A percentile compares a stretch with the other conserved stretches of the same genome.
These are phyloP conservation scores for Ensete ventricosum DNA, from an alignment of 176 grass and related monocot genomes.

Conservation along the genomic window DNA sequence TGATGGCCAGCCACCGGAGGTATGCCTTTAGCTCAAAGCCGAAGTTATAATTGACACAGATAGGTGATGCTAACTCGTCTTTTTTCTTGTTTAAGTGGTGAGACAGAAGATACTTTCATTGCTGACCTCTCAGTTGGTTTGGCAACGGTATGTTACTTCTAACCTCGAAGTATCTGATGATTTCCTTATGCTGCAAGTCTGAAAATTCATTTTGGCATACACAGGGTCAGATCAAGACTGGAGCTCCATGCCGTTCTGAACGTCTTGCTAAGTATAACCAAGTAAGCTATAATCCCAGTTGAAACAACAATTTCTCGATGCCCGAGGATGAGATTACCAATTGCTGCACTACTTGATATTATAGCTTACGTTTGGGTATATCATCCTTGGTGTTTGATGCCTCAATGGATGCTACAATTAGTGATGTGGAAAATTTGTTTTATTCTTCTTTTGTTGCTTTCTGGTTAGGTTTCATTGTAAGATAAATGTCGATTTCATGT, in stretches of 20 bases:
- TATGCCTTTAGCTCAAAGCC: slow-evolving; percentile 4
- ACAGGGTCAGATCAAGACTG: slow-evolving; percentile 95
- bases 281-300: slow-evolving; percentile 17
- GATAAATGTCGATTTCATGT: neutral
- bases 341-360: too few relatives aligned
- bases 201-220: neutral
- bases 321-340: too few relatives aligned
- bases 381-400: neutral
- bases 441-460: too few relatives aligned
- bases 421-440: too few relatives aligned
- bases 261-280: slow-evolving; percentile 96
- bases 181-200: neutral
- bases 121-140: slow-evolving; percentile 85
- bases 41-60: neutral
- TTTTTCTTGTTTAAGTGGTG: slow-evolving; percentile 39
- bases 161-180: neutral
- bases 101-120: slow-evolving; percentile 96
- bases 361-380: neutral
- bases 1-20: slow-evolving; percentile 95
- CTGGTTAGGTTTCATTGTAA: too few relatives aligned
- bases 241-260: slow-evolving; percentile 90
- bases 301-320: too few relatives aligned
- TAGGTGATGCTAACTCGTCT: neutral
- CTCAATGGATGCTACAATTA: neutral
- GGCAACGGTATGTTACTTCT: slow-evolving; percentile 42